phyloP scores from a whole-genome alignment of 257 asterid genomes.

The Penstemon davidsonii region DNA sequence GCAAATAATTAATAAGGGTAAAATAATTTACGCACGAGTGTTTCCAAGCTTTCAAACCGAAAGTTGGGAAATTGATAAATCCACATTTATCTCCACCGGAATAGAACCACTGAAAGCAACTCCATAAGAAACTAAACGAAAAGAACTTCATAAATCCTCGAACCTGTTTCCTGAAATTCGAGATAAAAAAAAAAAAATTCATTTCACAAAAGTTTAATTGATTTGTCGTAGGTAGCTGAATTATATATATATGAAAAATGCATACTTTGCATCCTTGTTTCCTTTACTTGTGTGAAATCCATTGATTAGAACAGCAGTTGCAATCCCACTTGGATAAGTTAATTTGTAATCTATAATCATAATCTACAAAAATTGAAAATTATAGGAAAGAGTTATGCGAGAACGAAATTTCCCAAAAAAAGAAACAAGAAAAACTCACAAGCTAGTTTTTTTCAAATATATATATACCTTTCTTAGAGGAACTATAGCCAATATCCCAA shows the following conservation, averaged over 20 bases:
- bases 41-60: not conserved
- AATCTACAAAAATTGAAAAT: slow-evolving; percentile 33
- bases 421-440: not conserved
- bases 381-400: not conserved
- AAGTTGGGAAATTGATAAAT: slow-evolving; percentile 63
- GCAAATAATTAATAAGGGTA: not conserved
- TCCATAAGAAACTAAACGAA: not conserved
- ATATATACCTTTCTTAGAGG: not conserved
- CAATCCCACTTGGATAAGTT: slow-evolving; percentile 33
- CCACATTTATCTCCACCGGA: slow-evolving; percentile 58
- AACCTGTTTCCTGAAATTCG: slow-evolving; percentile 68
- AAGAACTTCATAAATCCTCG: slow-evolving; percentile 46
- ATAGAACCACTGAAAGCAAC: slow-evolving; percentile 1
- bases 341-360: slow-evolving; percentile 30
- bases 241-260: not conserved
- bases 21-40: slow-evolving; percentile 37
- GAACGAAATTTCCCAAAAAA: not conserved
- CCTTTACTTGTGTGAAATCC: slow-evolving; percentile 42
- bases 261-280: slow-evolving; percentile 28
- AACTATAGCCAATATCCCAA: not conserved
- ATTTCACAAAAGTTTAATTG: not conserved
- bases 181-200: not conserved
- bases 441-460: too few relatives aligned
- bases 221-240: not conserved
- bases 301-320: slow-evolving; percentile 56